Evolutionary conservation across 2,329 filamentous ascomycete species (phyloP).

Genomic region (Beauveria medogensis): DNA sequence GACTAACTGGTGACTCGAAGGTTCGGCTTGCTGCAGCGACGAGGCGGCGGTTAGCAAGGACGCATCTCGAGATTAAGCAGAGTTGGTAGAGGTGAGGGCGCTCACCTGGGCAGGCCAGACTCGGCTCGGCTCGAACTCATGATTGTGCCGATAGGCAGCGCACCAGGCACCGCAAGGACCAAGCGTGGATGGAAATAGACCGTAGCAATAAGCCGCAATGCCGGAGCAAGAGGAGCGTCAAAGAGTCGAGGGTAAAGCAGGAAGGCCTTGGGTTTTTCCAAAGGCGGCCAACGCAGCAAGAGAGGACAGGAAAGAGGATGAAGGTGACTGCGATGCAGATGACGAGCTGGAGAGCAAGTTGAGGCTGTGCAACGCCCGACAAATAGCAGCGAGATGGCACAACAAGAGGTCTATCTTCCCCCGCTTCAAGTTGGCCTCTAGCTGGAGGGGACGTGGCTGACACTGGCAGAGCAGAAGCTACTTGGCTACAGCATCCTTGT

Average conservation of each 20-base stretch:
- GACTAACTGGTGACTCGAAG: conserved; percentile 83
- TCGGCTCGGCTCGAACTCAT: conserved; percentile 27
- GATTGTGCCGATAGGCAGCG: conserved; percentile 5
- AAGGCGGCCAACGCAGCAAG: conserved; percentile 1
- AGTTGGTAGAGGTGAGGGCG: conserved; percentile 9
- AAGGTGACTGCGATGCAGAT: conserved; percentile 3
- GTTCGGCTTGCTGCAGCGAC: conserved; percentile 61
- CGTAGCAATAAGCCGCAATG: conserved; percentile 5
- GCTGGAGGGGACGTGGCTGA: too few species aligned
- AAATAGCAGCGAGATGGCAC: neutral
- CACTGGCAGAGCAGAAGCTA: neutral
- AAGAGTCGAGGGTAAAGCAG: neutral
- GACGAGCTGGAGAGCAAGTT: conserved; percentile 10
- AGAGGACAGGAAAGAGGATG: neutral
- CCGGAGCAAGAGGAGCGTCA: neutral
- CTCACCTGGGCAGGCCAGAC: conserved; percentile 29
- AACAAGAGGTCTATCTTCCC: neutral
- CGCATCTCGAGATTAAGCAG: conserved; percentile 11
- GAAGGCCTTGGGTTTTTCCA: neutral
- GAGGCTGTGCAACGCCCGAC: conserved; percentile 12
- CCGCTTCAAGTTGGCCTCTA: neutral
- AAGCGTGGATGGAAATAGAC: neutral
- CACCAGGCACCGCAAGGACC: conserved; percentile 10
- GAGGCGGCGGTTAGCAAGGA: conserved; percentile 23
- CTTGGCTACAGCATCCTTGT: too few species aligned